Evolutionary conservation across 768 basidiomycete species (phyloP).

Genomic region (Hydnomerulius pinastri): DNA sequence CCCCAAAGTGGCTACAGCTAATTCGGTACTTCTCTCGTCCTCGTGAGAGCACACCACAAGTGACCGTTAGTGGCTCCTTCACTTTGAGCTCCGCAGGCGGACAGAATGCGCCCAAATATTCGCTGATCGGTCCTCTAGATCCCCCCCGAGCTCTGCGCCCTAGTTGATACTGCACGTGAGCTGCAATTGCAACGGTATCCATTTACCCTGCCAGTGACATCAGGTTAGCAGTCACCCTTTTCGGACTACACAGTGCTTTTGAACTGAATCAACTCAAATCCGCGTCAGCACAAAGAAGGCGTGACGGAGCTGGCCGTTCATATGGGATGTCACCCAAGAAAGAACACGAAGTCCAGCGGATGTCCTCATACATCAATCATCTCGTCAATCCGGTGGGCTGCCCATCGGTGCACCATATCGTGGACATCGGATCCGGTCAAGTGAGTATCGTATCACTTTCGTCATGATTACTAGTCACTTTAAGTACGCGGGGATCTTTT

Average conservation of each 20-base stretch:
- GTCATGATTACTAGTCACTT: neutral
- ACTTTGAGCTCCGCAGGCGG: neutral
- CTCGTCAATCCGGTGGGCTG: slow-evolving; percentile 32
- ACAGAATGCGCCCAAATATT: no score
- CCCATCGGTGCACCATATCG: slow-evolving; percentile 43
- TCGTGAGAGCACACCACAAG: neutral
- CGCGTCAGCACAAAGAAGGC: slow-evolving; percentile 9
- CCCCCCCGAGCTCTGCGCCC: slow-evolving; percentile 19
- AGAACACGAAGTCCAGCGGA: slow-evolving; percentile 66
- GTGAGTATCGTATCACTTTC: slow-evolving; percentile 33
- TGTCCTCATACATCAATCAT: slow-evolving; percentile 53
- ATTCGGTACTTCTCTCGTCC: slow-evolving; percentile 24
- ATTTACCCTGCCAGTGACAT: slow-evolving; percentile 6
- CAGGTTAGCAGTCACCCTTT: slow-evolving; percentile 17
- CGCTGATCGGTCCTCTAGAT: slow-evolving; percentile 18
- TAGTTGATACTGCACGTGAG: slow-evolving; percentile 25
- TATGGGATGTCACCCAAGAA: slow-evolving; percentile 78
- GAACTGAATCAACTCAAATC: slow-evolving; percentile 1
- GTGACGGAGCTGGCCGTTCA: slow-evolving; percentile 5
- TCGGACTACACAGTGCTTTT: neutral
- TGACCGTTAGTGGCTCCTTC: slow-evolving; percentile 16
- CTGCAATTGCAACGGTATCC: slow-evolving; percentile 28
- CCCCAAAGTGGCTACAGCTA: slow-evolving; percentile 27
- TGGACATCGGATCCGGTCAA: slow-evolving; percentile 78
- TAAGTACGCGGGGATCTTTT: neutral